Evolutionary conservation across 495 filamentous ascomycete species (phyloP).

Genomic region (Talaromyces ruber): DNA sequence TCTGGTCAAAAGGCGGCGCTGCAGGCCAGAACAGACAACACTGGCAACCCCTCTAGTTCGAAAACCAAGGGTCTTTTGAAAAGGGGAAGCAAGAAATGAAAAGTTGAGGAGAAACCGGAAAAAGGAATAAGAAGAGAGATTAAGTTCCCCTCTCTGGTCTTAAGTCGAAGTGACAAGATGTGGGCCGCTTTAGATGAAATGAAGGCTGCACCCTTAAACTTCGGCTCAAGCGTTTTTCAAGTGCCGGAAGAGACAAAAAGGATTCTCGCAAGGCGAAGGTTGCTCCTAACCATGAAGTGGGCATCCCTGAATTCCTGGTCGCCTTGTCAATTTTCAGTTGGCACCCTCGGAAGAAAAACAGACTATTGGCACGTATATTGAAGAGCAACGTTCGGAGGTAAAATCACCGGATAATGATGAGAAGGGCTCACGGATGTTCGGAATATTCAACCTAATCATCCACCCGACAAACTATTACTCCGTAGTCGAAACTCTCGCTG

Average conservation of each 20-base stretch:
- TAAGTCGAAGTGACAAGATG: not conserved
- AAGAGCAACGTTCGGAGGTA: not conserved
- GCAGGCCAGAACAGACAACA: not conserved
- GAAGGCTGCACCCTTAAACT: not conserved
- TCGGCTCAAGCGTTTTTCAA: not conserved
- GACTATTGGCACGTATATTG: not conserved
- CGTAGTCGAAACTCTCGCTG: not conserved
- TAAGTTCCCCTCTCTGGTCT: not conserved
- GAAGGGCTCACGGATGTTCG: not conserved
- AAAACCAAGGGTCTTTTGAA: not conserved
- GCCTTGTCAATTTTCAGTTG: not conserved
- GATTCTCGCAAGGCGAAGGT: not conserved
- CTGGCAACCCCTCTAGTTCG: not conserved
- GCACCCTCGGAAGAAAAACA: not conserved
- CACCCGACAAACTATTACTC: not conserved
- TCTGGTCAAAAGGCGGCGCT: not conserved
- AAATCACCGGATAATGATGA: not conserved
- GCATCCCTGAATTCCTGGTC: not conserved
- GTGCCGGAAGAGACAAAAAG: not conserved
- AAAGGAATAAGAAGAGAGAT: not conserved
- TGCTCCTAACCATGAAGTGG: not conserved
- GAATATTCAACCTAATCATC: not conserved
- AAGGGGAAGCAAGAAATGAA: not conserved
- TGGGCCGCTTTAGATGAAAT: not conserved
- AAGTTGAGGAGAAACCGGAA: not conserved